Conservation (phyloP, 306 rosid species). For the Parietaria judaica region DNA sequence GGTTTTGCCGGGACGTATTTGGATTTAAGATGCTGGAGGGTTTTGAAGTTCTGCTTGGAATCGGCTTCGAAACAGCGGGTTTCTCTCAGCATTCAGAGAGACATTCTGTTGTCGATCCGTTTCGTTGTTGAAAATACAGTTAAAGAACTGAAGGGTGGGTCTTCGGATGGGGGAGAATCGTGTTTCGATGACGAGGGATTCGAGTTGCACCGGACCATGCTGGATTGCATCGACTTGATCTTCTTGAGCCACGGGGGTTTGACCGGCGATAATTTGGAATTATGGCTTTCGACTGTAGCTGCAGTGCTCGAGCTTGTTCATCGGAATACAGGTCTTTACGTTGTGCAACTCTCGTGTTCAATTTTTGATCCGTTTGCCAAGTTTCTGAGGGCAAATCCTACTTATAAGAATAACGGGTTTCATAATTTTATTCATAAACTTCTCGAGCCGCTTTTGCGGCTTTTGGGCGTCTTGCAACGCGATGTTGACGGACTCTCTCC, state of each 20-base stretch:
- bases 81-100: conserved; percentile 50
- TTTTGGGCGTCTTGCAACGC: conserved; percentile 42
- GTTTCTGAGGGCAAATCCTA: conserved; percentile 55
- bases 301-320: conserved; percentile 51
- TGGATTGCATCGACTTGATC: conserved; percentile 60
- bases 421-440: conserved; percentile 60
- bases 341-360: conserved; percentile 39
- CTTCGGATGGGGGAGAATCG: conserved; percentile 20
- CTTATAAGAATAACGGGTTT: conserved; percentile 58
- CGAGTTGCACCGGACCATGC: conserved; percentile 39
- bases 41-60: conserved; percentile 70
- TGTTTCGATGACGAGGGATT: conserved; percentile 27
- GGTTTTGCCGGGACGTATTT: conserved; percentile 34
- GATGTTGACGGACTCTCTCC: conserved; percentile 32
- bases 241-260: conserved; percentile 74
- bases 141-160: conserved; percentile 24
- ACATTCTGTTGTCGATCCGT: conserved; percentile 49
- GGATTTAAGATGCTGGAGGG: conserved; percentile 78
- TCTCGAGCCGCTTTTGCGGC: conserved; percentile 70
- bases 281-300: conserved; percentile 53
- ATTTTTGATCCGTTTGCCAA: conserved; percentile 77
- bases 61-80: conserved; percentile 43
- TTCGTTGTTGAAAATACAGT: conserved; percentile 44
- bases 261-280: conserved; percentile 59
- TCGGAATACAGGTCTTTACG: conserved; percentile 35